Evolutionary conservation across 208 protist species (phyloP).

Genomic region (Acanthamoeba triangularis): DNA sequence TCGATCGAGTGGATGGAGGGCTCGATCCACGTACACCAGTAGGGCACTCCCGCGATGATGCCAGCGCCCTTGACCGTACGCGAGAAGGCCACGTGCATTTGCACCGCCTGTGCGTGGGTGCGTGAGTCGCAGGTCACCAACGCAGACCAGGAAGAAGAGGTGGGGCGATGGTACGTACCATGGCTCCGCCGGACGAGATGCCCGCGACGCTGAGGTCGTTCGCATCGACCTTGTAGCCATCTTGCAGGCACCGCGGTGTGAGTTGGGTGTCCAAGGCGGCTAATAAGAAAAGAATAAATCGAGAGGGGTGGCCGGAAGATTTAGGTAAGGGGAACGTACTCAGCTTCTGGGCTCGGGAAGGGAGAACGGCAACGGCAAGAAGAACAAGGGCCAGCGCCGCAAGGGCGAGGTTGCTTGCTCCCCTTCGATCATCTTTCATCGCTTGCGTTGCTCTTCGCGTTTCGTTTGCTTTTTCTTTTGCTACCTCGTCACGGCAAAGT

Average conservation of each 20-base stretch:
- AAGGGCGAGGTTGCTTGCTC: not conserved
- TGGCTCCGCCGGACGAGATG: conserved; percentile 34
- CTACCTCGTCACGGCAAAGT: too few relatives aligned
- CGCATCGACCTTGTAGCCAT: not conserved
- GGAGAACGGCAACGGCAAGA: not conserved
- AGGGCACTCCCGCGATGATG: conserved; percentile 59
- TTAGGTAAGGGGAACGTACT: not conserved
- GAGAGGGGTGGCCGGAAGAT: too few relatives aligned
- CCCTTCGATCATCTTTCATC: not conserved
- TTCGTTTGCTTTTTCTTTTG: not conserved
- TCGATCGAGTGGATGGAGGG: not conserved
- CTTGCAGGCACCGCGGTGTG: not conserved
- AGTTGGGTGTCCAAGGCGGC: too few relatives aligned
- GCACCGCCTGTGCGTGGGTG: not conserved
- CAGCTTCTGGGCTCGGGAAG: not conserved
- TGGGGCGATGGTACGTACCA: not conserved
- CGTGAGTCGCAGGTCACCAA: not conserved
- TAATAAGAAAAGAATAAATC: too few relatives aligned
- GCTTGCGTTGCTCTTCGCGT: not conserved
- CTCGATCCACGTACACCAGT: not conserved
- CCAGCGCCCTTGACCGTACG: conserved; percentile 3
- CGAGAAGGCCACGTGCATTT: conserved; percentile 53
- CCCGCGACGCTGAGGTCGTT: conserved; percentile 1
- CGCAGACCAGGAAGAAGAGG: not conserved
- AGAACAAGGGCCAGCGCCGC: not conserved